Conservation (phyloP, 1,284 basidiomycete species). For the Quambalaria eucalypti region DNA sequence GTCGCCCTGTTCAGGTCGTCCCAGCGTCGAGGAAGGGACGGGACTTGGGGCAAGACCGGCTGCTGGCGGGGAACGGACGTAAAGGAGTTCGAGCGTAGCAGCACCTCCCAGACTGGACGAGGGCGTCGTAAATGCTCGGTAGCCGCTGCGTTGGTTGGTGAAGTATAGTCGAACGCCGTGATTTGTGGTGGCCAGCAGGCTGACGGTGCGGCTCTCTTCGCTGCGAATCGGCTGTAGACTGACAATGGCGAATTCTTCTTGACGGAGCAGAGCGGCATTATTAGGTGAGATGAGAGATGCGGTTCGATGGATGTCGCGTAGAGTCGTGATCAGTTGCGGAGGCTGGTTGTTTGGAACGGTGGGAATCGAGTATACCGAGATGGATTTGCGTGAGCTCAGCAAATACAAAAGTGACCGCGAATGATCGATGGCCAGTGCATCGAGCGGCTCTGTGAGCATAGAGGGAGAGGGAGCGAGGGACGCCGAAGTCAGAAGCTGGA, state of each 20-base stretch:
- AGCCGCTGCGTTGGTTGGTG: constrained; percentile 7
- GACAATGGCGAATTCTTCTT: constrained; percentile 22
- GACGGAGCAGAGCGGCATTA: constrained; percentile 23
- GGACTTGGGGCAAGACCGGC: constrained; percentile 2
- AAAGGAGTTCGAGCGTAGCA: constrained; percentile 8
- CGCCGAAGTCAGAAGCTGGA: constrained; percentile 5
- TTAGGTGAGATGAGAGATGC: constrained; percentile 24
- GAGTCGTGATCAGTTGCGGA: constrained; percentile 31
- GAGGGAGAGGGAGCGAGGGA: not conserved
- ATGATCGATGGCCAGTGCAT: constrained; percentile 32
- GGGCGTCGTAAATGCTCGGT: not conserved
- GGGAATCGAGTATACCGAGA: constrained; percentile 38
- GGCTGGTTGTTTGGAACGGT: constrained; percentile 26
- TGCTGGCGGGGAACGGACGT: constrained; percentile 11
- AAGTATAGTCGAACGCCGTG: constrained; percentile 43
- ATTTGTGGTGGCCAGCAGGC: constrained; percentile 41
- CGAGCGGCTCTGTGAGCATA: constrained; percentile 50
- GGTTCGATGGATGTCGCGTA: constrained; percentile 35
- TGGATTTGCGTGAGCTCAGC: constrained; percentile 34
- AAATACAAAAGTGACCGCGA: constrained; percentile 36
- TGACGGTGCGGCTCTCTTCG: constrained; percentile 13
- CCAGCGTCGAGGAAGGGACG: not conserved
- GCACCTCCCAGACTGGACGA: not conserved
- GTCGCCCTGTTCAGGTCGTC: not conserved
- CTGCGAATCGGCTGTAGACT: constrained; percentile 31